A percentile compares a stretch with the other conserved stretches of the same genome.
These are phyloP conservation scores for Starmerella apis DNA, from an alignment of 805 yeast species.

Conservation along the genomic window DNA sequence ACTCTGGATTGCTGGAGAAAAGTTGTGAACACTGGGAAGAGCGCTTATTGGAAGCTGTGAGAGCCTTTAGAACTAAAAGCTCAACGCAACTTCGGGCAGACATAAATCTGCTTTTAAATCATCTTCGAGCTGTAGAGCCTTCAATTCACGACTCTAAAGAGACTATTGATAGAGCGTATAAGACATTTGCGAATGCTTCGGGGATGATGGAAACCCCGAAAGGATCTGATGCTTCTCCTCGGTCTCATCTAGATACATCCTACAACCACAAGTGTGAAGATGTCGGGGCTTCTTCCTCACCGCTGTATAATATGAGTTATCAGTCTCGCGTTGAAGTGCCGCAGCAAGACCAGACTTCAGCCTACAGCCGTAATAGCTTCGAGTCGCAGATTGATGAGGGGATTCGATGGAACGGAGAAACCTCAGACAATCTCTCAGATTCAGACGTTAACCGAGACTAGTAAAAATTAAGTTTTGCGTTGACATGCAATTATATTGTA, in stretches of 20 bases:
- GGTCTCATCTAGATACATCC: background rate
- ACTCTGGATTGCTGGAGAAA: background rate
- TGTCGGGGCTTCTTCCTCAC: background rate
- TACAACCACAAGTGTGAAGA: background rate
- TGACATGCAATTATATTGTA: background rate
- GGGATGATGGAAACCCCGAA: background rate
- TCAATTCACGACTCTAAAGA: background rate
- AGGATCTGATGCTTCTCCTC: background rate
- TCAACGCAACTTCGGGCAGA: background rate
- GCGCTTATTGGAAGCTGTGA: background rate
- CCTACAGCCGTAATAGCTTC: background rate
- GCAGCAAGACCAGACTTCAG: background rate
- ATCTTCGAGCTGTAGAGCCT: background rate
- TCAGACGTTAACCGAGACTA: no score
- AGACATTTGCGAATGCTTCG: background rate
- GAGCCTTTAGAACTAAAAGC: background rate
- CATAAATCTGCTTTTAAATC: background rate
- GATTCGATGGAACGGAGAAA: no score
- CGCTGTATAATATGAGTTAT: background rate
- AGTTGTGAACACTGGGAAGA: slow-evolving; percentile 1
- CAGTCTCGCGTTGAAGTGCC: background rate
- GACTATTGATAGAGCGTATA: background rate
- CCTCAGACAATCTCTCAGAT: no score
- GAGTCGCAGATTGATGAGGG: background rate
- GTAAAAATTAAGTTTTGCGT: no score